Conservation (phyloP, 257 asterid genomes). For the Cinchona pubescens region DNA sequence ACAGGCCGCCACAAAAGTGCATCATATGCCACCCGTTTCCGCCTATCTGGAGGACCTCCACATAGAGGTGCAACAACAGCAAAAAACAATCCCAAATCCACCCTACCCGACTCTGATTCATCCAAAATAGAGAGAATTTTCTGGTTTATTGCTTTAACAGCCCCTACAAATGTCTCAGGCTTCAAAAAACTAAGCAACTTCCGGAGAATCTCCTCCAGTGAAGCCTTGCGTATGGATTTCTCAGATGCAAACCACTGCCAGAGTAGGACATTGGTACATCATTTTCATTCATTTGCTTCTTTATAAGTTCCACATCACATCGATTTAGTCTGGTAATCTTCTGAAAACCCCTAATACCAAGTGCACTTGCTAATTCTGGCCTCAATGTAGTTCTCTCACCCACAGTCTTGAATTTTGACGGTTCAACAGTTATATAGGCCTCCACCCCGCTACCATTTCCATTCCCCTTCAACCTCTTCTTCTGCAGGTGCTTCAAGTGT, state of each 20-base stretch:
- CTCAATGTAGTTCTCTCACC: slow-evolving; percentile 77
- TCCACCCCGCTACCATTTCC: slow-evolving; percentile 64
- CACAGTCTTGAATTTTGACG: slow-evolving; percentile 63
- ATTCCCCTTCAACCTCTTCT: slow-evolving; percentile 69
- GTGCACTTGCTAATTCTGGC: slow-evolving; percentile 66
- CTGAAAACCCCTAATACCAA: slow-evolving; percentile 84
- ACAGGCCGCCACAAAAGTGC: slow-evolving; percentile 90
- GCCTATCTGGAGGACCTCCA: slow-evolving; percentile 70
- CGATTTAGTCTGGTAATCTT: slow-evolving; percentile 84
- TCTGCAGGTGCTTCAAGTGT: slow-evolving; percentile 92
- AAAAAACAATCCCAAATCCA: slow-evolving; percentile 88
- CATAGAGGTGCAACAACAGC: slow-evolving; percentile 85
- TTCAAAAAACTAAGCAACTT: slow-evolving; percentile 80
- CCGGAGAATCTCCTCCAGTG: slow-evolving; percentile 71
- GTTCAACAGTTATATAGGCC: slow-evolving; percentile 62
- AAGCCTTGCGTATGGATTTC: slow-evolving; percentile 87
- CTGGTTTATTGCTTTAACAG: slow-evolving; percentile 89
- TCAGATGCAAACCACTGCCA: slow-evolving; percentile 73
- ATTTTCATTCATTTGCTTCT: slow-evolving; percentile 79
- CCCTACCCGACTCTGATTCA: slow-evolving; percentile 79
- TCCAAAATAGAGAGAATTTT: slow-evolving; percentile 75
- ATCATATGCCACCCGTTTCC: slow-evolving; percentile 81
- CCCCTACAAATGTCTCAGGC: slow-evolving; percentile 91
- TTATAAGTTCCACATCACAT: slow-evolving; percentile 71
- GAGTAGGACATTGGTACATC: slow-evolving; percentile 82